Evolutionary conservation across 495 filamentous ascomycete species (phyloP).

Genomic region (Terfezia boudieri): DNA sequence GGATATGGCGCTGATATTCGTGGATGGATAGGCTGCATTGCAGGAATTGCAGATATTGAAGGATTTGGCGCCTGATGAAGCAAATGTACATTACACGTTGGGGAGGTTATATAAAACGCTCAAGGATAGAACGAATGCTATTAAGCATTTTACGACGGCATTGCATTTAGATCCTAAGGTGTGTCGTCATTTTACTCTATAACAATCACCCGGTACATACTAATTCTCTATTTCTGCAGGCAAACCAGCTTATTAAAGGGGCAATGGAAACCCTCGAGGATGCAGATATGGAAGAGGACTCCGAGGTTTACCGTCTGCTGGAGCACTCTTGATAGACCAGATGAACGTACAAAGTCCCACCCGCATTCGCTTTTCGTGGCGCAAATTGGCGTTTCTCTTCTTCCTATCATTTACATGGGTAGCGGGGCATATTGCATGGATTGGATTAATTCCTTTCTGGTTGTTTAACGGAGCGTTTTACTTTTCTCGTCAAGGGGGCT

Average conservation of each 20-base stretch:
- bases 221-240: conserved; percentile 29
- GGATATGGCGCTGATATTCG: neutral
- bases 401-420: too few relatives aligned
- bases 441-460: too few relatives aligned
- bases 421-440: too few relatives aligned
- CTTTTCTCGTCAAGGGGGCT: too few relatives aligned
- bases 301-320: conserved; percentile 17
- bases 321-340: neutral
- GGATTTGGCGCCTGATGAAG: conserved; percentile 78
- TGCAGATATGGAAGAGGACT: conserved; percentile 31
- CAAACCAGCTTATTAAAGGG: conserved; percentile 74
- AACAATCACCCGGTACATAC: conserved; percentile 2
- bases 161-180: conserved; percentile 95
- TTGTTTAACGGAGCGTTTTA: too few relatives aligned
- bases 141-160: conserved; percentile 81
- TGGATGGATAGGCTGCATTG: conserved; percentile 33
- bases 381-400: too few relatives aligned
- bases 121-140: conserved; percentile 54
- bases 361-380: too few relatives aligned
- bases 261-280: conserved; percentile 78
- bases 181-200: conserved; percentile 9
- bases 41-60: conserved; percentile 62
- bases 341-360: too few relatives aligned
- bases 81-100: conserved; percentile 82
- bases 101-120: conserved; percentile 69